Evolutionary conservation across 202 grass and related monocot genomes (phyloP), one percentile per base, ranked within the genome.

Genomic region (Bolboschoenoplectus hybrid): DNA sequence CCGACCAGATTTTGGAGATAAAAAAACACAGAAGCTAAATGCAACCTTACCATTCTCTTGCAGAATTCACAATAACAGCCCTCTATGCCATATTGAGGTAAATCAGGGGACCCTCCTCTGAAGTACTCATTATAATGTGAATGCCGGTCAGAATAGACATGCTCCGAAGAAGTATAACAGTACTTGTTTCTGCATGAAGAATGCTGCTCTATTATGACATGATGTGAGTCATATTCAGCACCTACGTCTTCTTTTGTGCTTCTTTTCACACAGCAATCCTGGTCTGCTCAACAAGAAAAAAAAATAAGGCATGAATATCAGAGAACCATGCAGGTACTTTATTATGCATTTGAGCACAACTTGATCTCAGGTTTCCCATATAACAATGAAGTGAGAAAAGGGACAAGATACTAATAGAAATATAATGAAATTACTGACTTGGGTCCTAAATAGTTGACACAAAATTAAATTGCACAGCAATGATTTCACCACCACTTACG

Each of bases 81-180:
- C 85, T 95, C 93, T 62, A 90, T 92, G 85, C 93, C 89, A 46
- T 74, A 19, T 35, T 52, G 10, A 16, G 81, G 83, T 63, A 89
- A 80, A 89, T 91, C 86, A 3, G 78, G 83, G 20, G 85, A 58
- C 80, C 90, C 93, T 47, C 80, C 87, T 85, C 85, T 89, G 86
- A 92, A 98, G 80, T 87, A 70, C 35, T 97, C 92, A 91, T 97
- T 90, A 88, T 57, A 67, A 81, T 87, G 88, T 83, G 91, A 87
- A 87, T 87, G 86, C 41, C 92, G 39, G 81, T 95, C 91, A 67
- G 91, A 89, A 88, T 92, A 97, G 70, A 87, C 74, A 64, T 93
- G 81, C 35, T 88, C 93, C 49, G 88, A 90, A 55, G 89, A 86
- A 20, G 63, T 88, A 87, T 89, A 98, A 43, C 9, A 67, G 46